Base-by-base conservation (phyloP, 768 basidiomycete genomes). In the Sporobolomyces roseus region DNA sequence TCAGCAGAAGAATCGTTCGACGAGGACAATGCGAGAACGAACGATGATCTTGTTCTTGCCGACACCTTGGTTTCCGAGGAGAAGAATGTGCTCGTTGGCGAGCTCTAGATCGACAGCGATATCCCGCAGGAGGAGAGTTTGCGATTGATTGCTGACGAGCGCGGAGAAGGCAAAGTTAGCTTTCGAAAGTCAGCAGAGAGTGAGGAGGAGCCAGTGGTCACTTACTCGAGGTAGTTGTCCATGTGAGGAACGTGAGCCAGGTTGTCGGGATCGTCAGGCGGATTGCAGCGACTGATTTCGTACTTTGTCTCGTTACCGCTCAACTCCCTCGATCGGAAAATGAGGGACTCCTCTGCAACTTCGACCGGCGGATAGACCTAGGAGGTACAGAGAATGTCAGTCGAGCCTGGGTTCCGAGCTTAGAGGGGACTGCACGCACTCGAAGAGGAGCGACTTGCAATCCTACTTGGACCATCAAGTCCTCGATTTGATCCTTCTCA, bases 41-140 rank as follows among this genome's bases (percentile, higher is more conserved):
- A 60, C 63, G 41, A 48, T 49, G 36, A 67, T 65, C 53, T 60
- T 61, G 70, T 72, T 72, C 63, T 72, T 72, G 32, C 70, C 70
- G 10, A 60, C 63, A 21, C 70, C 70, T 27, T 72, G 70, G 38
- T 56, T 56, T 17, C 70, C 70, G 30, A 72, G 59, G 2, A 72
- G 70, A 16, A 72, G 62, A 49, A 72, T 32, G 33, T 72, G 65
- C 45, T 64, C 25, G 25, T 50, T 45, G 25, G n/a, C n/a, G n/a
- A 64, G 32, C 21, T 54, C 51, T 30, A 72, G 66, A 46, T 72
- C 70, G 25, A 58, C 54, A 0, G 52, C 70, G 48, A 72, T 67
- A 32, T 64, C 62, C 35, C 58, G 65, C 38, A 66, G 52, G 29
- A 67, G 38, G 12, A 41, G 41, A 12, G 62, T 72, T 36, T 72